phyloP scores from a whole-genome alignment of 306 rosid species.

The Mimosa bimucronata region DNA sequence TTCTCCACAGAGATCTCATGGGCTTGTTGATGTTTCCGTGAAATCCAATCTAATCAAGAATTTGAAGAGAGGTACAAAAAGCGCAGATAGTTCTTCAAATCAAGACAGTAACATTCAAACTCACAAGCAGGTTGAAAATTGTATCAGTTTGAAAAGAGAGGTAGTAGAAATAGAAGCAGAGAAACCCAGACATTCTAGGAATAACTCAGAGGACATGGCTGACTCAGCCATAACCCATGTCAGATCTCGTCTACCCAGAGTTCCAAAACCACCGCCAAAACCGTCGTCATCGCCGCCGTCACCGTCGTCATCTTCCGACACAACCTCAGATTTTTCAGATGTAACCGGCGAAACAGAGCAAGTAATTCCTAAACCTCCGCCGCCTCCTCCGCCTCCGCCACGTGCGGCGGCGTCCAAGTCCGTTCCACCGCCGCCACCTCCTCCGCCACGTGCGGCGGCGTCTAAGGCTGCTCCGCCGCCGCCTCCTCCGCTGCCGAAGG shows the following conservation, averaged over 20 bases:
- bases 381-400: constrained; percentile 39
- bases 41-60: constrained; percentile 63
- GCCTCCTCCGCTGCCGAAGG: constrained; percentile 64
- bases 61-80: constrained; percentile 56
- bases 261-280: constrained; percentile 94
- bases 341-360: constrained; percentile 42
- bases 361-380: constrained; percentile 40
- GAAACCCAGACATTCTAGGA: constrained; percentile 63
- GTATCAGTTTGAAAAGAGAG: constrained; percentile 59
- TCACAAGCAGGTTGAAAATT: constrained; percentile 44
- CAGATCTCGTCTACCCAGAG: constrained; percentile 83
- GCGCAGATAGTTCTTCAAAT: constrained; percentile 36
- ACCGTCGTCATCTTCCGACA: constrained; percentile 32
- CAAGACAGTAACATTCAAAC: constrained; percentile 36
- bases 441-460: constrained; percentile 40
- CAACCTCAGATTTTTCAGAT: constrained; percentile 25
- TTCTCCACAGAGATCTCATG: constrained; percentile 72
- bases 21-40: constrained; percentile 55
- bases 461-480: constrained; percentile 63
- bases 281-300: constrained; percentile 47
- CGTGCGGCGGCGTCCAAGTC: constrained; percentile 42
- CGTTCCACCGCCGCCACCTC: constrained; percentile 40
- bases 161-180: constrained; percentile 50
- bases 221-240: constrained; percentile 52
- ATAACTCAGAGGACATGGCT: constrained; percentile 81